Conservation (phyloP, 441 rosid genomes). For the Hypseocharis bilobata region DNA sequence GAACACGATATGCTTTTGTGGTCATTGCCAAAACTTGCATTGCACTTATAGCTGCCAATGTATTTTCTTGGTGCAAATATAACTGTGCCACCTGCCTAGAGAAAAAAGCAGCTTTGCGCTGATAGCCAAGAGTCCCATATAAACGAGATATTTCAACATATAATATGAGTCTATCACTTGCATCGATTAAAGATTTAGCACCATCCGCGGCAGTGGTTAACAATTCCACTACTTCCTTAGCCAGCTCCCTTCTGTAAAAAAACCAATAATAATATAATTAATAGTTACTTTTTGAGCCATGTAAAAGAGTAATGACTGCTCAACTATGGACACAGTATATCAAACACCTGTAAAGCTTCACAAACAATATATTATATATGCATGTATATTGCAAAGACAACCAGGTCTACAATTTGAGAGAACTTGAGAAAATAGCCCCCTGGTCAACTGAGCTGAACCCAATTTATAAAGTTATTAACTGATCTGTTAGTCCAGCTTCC, state of each 20-base stretch:
- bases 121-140: slow-evolving; percentile 81
- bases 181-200: slow-evolving; percentile 89
- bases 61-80: slow-evolving; percentile 86
- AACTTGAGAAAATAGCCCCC: neutral
- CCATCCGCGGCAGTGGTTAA: slow-evolving; percentile 88
- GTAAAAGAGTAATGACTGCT: neutral
- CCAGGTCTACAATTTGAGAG: slow-evolving; percentile 5
- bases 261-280: slow-evolving; percentile 8
- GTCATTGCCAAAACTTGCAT: slow-evolving; percentile 94
- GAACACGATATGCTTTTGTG: slow-evolving; percentile 79
- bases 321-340: slow-evolving; percentile 7
- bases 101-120: slow-evolving; percentile 90
- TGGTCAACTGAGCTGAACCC: neutral
- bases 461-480: neutral
- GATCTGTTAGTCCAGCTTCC: neutral
- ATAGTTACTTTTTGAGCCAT: neutral
- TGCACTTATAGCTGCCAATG: slow-evolving; percentile 87
- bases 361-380: neutral
- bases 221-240: slow-evolving; percentile 84
- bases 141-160: slow-evolving; percentile 86
- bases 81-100: slow-evolving; percentile 94
- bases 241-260: slow-evolving; percentile 59
- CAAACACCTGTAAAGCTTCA: neutral
- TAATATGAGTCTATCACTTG: slow-evolving; percentile 73
- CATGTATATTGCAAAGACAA: neutral